phyloP scores from a whole-genome alignment of 75 land plant genomes.

The Cryptomeria japonica region DNA sequence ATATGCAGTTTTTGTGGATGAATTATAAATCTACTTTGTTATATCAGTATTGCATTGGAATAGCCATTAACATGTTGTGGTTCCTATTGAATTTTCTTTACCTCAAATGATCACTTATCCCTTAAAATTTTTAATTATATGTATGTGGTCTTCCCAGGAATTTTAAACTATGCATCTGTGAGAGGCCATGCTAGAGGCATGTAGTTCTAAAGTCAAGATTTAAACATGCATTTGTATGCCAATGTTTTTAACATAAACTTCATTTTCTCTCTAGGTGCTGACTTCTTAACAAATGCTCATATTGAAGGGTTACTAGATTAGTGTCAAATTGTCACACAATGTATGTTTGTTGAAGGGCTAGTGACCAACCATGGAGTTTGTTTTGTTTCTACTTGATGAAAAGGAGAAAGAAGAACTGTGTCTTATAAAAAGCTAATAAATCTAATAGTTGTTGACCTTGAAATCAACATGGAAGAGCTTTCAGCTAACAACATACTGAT shows the following conservation, averaged over 20 bases:
- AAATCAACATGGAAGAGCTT: background rate
- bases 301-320: background rate
- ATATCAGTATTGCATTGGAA: background rate
- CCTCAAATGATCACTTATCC: background rate
- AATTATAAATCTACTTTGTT: background rate
- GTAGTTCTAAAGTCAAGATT: background rate
- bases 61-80: background rate
- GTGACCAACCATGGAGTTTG: background rate
- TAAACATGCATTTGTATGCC: background rate
- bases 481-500: background rate
- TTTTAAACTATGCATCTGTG: background rate
- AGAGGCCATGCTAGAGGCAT: background rate
- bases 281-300: background rate
- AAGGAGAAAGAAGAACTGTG: background rate
- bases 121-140: background rate
- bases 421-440: background rate
- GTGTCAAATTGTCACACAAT: background rate
- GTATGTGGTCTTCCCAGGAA: background rate
- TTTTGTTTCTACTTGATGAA: background rate
- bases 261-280: background rate
- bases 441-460: background rate
- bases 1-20: background rate
- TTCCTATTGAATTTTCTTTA: background rate
- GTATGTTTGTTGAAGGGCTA: conserved; percentile 1
- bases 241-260: background rate